phyloP scores from a whole-genome alignment of 2,329 filamentous ascomycete genomes.

The Verticillium nubilum region DNA sequence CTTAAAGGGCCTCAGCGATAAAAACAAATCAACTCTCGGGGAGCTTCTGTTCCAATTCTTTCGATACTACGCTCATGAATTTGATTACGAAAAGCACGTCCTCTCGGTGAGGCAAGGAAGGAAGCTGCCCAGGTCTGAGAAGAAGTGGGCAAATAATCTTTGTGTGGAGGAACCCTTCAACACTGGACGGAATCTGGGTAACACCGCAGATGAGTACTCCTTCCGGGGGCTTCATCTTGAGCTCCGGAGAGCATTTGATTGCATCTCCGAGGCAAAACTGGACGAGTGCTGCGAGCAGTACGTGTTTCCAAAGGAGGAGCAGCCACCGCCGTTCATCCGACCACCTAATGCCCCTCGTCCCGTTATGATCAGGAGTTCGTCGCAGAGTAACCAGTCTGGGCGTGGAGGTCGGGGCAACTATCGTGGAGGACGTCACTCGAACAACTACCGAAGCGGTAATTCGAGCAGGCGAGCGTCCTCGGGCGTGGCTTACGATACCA shows the following conservation, averaged over 20 bases:
- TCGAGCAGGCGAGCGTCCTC: constrained; percentile 48
- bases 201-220: constrained; percentile 92
- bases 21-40: constrained; percentile 78
- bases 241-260: constrained; percentile 79
- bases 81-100: constrained; percentile 80
- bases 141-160: constrained; percentile 86
- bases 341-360: constrained; percentile 50
- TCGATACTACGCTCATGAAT: constrained; percentile 86
- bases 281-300: constrained; percentile 83
- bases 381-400: constrained; percentile 45
- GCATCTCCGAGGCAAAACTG: constrained; percentile 73
- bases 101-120: constrained; percentile 81
- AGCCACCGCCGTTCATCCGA: constrained; percentile 49
- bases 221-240: constrained; percentile 89
- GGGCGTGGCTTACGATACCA: constrained; percentile 45
- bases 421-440: constrained; percentile 41
- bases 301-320: constrained; percentile 80
- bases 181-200: constrained; percentile 79
- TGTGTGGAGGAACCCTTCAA: constrained; percentile 99
- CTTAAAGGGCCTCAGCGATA: constrained; percentile 66
- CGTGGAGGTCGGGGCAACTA: constrained; percentile 44
- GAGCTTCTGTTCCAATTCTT: constrained; percentile 95
- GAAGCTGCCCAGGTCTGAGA: constrained; percentile 73
- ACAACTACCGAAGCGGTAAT: constrained; percentile 37
- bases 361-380: constrained; percentile 54